Percentiles rank a stretch among this genome's conserved stretches.
phyloP scores from a whole-genome alignment of 2,329 filamentous ascomycete species.

The Corinectria fuckeliana region DNA sequence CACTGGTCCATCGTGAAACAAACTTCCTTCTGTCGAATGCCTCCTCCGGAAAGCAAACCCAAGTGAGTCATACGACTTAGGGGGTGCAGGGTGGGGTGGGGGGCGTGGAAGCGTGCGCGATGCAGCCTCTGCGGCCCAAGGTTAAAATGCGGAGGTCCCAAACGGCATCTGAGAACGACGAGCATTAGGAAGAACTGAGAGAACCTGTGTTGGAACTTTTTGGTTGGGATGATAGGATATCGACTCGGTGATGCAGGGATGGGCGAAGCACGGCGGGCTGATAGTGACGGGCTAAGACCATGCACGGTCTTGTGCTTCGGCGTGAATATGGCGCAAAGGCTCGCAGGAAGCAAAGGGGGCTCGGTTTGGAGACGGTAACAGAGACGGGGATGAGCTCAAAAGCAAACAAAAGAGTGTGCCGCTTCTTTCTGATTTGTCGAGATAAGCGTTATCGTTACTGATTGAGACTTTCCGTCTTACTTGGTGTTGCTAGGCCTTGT shows the following conservation, averaged over 20 bases:
- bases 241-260: constrained; percentile 19
- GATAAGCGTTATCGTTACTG: constrained; percentile 26
- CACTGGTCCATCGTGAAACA: constrained; percentile 30
- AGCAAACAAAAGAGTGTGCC: constrained; percentile 18
- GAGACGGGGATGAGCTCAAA: constrained; percentile 10
- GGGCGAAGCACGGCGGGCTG: constrained; percentile 12
- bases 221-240: constrained; percentile 8
- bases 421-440: constrained; percentile 30
- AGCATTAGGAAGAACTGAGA: background rate
- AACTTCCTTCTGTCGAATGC: constrained; percentile 24
- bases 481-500: constrained; percentile 17
- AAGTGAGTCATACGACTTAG: constrained; percentile 30
- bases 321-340: constrained; percentile 36
- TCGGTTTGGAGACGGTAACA: constrained; percentile 21
- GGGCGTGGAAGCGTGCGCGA: constrained; percentile 1
- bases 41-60: constrained; percentile 16
- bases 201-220: constrained; percentile 6
- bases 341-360: constrained; percentile 6
- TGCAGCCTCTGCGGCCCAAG: constrained; percentile 24
- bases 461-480: constrained; percentile 6
- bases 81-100: constrained; percentile 11
- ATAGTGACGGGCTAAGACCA: constrained; percentile 22
- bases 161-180: constrained; percentile 16
- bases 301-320: constrained; percentile 33
- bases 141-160: constrained; percentile 25